Evolutionary conservation across 768 basidiomycete genomes (phyloP).

Genomic region (Mycena albidolilacea): DNA sequence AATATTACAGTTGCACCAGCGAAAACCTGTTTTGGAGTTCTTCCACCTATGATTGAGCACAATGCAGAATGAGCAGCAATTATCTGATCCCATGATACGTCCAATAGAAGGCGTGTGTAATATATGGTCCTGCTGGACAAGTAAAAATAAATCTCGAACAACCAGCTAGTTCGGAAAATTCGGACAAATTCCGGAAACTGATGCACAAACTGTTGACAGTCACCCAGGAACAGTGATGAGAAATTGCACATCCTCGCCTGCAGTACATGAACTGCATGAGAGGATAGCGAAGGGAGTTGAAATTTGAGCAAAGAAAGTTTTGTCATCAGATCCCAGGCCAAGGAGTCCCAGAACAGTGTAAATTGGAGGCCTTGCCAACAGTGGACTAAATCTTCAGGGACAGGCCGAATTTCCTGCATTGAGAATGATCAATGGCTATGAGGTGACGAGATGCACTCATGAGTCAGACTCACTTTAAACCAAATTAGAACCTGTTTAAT

Average conservation of each 20-base stretch:
- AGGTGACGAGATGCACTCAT: not conserved
- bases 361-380: not conserved
- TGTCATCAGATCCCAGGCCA: not conserved
- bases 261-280: not conserved
- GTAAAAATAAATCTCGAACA: not conserved
- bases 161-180: not conserved
- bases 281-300: not conserved
- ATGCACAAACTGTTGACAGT: not conserved
- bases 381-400: slow-evolving; percentile 12
- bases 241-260: not conserved
- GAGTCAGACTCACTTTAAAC: slow-evolving; percentile 4
- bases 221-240: not conserved
- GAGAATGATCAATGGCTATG: not conserved
- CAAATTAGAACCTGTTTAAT: not conserved
- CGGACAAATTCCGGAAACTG: not conserved
- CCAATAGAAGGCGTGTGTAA: not conserved
- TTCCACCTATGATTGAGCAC: not conserved
- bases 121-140: not conserved
- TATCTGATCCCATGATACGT: not conserved
- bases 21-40: not conserved
- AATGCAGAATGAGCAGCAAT: not conserved
- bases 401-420: not conserved
- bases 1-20: not conserved
- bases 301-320: not conserved
- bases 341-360: not conserved